These are phyloP conservation scores for Dissophora ornata DNA, from an alignment of 192 early-diverging fungal species.

Conservation along the genomic window DNA sequence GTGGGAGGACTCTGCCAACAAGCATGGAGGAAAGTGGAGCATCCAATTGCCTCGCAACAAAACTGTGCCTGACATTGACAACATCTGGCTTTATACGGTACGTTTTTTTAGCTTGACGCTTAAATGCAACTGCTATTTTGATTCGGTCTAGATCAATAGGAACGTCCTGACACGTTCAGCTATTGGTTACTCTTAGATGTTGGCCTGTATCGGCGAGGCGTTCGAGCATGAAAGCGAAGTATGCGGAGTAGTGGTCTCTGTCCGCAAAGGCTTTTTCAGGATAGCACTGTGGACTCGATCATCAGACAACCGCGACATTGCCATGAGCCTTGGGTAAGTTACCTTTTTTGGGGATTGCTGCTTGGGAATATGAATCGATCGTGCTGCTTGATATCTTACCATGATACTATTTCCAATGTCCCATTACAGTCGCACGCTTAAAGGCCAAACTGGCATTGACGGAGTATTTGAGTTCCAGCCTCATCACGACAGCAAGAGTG, in stretches of 20 bases:
- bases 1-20: constrained; percentile 96
- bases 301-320: constrained; percentile 62
- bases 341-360: no score
- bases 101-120: not conserved
- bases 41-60: constrained; percentile 76
- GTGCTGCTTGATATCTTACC: no score
- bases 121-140: not conserved
- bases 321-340: constrained; percentile 66
- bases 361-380: no score
- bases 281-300: constrained; percentile 87
- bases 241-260: constrained; percentile 89
- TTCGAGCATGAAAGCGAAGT: constrained; percentile 84
- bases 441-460: constrained; percentile 30
- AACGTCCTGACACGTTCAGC: no score
- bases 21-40: constrained; percentile 92
- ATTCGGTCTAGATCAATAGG: constrained; percentile 15
- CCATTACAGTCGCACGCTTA: constrained; percentile 30
- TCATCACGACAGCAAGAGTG: constrained; percentile 32
- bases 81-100: constrained; percentile 88
- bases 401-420: not conserved
- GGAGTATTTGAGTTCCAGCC: constrained; percentile 41
- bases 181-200: no score
- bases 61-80: constrained; percentile 80
- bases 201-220: constrained; percentile 90
- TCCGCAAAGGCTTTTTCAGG: constrained; percentile 85